These are phyloP conservation scores for Tolypocladium capitatum DNA, from an alignment of 2,329 filamentous ascomycete genomes.

Conservation along the genomic window DNA sequence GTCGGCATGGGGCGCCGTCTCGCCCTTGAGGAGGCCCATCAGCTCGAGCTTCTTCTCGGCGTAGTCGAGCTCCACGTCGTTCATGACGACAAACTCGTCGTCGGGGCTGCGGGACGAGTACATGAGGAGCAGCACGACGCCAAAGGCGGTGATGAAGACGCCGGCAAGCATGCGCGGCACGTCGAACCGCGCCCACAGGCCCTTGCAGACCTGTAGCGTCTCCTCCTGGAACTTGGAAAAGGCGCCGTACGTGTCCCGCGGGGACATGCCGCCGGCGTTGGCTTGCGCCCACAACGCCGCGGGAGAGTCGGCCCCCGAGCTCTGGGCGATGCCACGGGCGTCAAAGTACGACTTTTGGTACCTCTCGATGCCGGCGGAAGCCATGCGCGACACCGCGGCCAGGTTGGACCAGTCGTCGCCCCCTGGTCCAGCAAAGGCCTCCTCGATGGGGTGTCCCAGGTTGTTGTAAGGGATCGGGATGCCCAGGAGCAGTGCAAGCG, in stretches of 20 bases:
- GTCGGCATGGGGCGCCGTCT: slow-evolving; percentile 27
- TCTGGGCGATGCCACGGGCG: slow-evolving; percentile 55
- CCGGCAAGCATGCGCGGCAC: slow-evolving; percentile 74
- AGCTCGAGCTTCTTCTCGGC: slow-evolving; percentile 46
- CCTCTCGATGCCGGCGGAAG: slow-evolving; percentile 73
- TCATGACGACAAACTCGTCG: slow-evolving; percentile 39
- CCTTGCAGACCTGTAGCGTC: slow-evolving; percentile 67
- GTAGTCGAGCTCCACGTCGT: slow-evolving; percentile 44
- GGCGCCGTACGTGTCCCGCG: slow-evolving; percentile 34
- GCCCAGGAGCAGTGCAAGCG: slow-evolving; percentile 73
- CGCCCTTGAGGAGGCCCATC: slow-evolving; percentile 18
- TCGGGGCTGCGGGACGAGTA: slow-evolving; percentile 53
- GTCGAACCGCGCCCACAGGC: slow-evolving; percentile 86
- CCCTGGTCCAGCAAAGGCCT: slow-evolving; percentile 66
- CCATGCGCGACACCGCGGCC: slow-evolving; percentile 60
- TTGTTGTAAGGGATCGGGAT: slow-evolving; percentile 95
- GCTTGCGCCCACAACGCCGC: slow-evolving; percentile 35
- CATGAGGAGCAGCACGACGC: slow-evolving; percentile 55
- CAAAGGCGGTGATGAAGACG: slow-evolving; percentile 54
- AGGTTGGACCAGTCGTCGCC: slow-evolving; percentile 66
- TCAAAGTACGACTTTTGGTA: slow-evolving; percentile 77
- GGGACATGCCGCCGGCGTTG: slow-evolving; percentile 24
- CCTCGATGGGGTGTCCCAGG: slow-evolving; percentile 81
- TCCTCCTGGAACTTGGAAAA: slow-evolving; percentile 65
- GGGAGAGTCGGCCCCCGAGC: slow-evolving; percentile 27